Evolutionary conservation across 1,284 basidiomycete species (phyloP).

Genomic region (Takashimella tepidaria): DNA sequence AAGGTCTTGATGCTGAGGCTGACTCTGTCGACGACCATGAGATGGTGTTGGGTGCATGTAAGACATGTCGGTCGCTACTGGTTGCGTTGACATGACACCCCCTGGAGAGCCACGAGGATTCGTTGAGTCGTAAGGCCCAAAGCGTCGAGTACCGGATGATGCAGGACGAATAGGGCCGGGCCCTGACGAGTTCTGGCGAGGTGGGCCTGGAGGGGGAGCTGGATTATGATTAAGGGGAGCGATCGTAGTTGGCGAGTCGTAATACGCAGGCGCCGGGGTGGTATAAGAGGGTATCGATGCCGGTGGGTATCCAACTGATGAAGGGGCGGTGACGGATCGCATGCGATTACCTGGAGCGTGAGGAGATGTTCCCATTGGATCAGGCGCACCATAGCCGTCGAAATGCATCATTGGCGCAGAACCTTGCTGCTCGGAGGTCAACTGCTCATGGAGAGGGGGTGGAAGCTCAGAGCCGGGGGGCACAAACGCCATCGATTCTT

Average conservation of each 20-base stretch:
- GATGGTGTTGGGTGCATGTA: neutral
- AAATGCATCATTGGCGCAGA: neutral
- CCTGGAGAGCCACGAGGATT: neutral
- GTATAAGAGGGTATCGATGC: slow-evolving; percentile 3
- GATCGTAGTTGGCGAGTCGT: slow-evolving; percentile 4
- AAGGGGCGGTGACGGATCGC: slow-evolving; percentile 11
- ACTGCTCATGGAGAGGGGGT: slow-evolving; percentile 9
- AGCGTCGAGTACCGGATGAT: slow-evolving; percentile 9
- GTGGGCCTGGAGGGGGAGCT: slow-evolving; percentile 1
- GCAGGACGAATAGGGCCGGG: slow-evolving; percentile 11
- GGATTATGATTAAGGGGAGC: slow-evolving; percentile 2
- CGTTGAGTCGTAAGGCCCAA: slow-evolving; percentile 11
- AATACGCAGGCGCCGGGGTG: slow-evolving; percentile 9
- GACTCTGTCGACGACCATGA: slow-evolving; percentile 7
- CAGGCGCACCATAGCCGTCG: neutral
- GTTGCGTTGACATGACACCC: slow-evolving; percentile 3
- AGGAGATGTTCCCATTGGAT: neutral
- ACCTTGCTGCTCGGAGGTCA: neutral
- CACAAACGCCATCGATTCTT: slow-evolving; percentile 13
- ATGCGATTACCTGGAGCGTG: neutral
- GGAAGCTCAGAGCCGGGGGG: slow-evolving; percentile 2
- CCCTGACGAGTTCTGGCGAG: neutral
- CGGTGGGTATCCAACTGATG: neutral
- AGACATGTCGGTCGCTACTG: slow-evolving; percentile 14
- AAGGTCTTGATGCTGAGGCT: slow-evolving; percentile 6